A percentile compares a stretch with the other conserved stretches of the same genome.
These are phyloP conservation scores for Ogataea glucozyma DNA, from an alignment of 805 yeast genomes.

Conservation along the genomic window DNA sequence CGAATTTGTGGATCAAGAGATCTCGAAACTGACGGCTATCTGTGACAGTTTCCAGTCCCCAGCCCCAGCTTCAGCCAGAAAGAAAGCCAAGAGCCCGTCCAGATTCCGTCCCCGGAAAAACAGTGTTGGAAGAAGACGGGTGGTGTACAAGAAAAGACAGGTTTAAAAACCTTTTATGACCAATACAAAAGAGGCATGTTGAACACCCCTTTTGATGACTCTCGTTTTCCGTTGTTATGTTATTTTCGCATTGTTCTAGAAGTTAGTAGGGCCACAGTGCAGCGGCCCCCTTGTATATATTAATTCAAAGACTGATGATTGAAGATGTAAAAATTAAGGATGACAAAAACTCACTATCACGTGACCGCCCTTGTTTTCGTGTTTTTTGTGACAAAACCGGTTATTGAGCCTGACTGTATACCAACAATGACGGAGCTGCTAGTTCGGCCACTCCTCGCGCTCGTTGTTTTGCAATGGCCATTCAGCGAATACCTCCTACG, in stretches of 20 bases:
- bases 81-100: conserved; percentile 8
- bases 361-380: too few relatives aligned
- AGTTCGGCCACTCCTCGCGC: too few relatives aligned
- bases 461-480: conserved; percentile 12
- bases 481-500: conserved; percentile 24
- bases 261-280: not conserved
- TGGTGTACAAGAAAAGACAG: conserved; percentile 19
- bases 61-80: conserved; percentile 1
- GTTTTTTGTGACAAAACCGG: too few relatives aligned
- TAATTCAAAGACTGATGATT: not conserved
- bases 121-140: conserved; percentile 22
- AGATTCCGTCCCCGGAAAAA: conserved; percentile 19
- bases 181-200: too few relatives aligned
- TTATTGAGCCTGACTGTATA: too few relatives aligned
- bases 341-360: too few relatives aligned
- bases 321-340: not conserved
- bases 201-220: not conserved
- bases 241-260: conserved; percentile 2
- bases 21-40: not conserved
- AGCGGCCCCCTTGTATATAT: conserved; percentile 1
- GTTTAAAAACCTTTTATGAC: not conserved
- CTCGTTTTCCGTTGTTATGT: not conserved
- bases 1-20: not conserved
- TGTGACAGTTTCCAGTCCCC: too few relatives aligned
- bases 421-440: too few relatives aligned